These are phyloP conservation scores for Penicillium sumatraense DNA, from an alignment of 2,329 filamentous ascomycete species.

Conservation along the genomic window DNA sequence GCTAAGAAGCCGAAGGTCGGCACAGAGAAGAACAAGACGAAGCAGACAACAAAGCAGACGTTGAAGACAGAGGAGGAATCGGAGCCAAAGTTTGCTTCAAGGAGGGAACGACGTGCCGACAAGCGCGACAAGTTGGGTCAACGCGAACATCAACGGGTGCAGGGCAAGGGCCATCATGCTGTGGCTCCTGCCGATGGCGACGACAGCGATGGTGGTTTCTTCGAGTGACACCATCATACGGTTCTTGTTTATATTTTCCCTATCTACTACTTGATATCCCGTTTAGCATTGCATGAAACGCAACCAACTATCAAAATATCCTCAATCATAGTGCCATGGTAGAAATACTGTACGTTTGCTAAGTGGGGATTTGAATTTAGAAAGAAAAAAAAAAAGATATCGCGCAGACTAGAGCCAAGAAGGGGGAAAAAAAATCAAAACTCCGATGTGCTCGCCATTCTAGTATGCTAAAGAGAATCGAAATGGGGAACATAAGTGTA, in stretches of 20 bases:
- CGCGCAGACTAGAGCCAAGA: not conserved
- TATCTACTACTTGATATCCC: conserved; percentile 19
- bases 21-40: conserved; percentile 1
- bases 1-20: conserved; percentile 3
- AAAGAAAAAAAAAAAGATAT: not conserved
- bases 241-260: not conserved
- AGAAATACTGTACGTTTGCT: not conserved
- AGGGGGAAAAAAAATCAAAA: not conserved
- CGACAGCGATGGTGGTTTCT: conserved; percentile 25
- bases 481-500: not conserved
- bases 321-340: not conserved
- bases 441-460: conserved; percentile 2
- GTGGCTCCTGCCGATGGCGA: conserved; percentile 7
- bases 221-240: conserved; percentile 15
- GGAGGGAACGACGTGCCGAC: conserved; percentile 11
- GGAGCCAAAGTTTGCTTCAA: not conserved
- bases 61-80: not conserved
- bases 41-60: conserved; percentile 3
- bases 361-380: not conserved
- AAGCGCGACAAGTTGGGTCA: conserved; percentile 12
- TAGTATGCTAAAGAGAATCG: conserved; percentile 1
- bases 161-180: conserved; percentile 14
- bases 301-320: not conserved
- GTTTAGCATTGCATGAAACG: conserved; percentile 17
- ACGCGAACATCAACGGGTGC: conserved; percentile 14